phyloP scores from a whole-genome alignment of 139 green algal species.

The Cymbomonas tetramitiformis region DNA sequence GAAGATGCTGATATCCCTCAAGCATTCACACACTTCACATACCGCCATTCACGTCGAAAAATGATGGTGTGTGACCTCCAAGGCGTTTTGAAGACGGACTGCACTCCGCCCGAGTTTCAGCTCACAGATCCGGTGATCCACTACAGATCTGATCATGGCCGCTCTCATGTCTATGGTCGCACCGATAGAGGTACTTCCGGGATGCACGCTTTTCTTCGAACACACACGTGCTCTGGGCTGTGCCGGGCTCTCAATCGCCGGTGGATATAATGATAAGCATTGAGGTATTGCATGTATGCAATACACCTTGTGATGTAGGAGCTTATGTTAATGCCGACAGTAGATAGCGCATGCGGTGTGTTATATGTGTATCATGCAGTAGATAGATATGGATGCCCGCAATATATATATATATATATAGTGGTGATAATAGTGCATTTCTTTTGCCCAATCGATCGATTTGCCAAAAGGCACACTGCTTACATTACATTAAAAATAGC shows the following conservation, averaged over 20 bases:
- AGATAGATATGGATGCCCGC: no score
- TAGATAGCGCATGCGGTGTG: no score
- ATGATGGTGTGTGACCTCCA: constrained; percentile 36
- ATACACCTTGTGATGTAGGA: no score
- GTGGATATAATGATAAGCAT: no score
- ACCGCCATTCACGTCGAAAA: constrained; percentile 8
- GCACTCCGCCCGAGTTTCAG: constrained; percentile 12
- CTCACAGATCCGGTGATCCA: constrained; percentile 35
- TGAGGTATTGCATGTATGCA: no score
- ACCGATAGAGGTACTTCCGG: neutral
- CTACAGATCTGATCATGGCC: constrained; percentile 2
- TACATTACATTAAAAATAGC: no score
- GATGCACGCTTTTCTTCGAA: neutral
- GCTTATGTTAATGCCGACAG: no score
- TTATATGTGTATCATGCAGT: no score
- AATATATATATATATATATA: no score
- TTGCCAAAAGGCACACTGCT: no score
- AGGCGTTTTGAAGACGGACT: constrained; percentile 11
- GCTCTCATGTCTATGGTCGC: neutral
- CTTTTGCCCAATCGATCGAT: no score
- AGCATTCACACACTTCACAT: constrained; percentile 31
- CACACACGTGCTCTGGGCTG: neutral
- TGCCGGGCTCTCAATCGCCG: neutral
- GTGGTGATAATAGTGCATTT: no score
- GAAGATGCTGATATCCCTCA: constrained; percentile 27